These are phyloP conservation scores for Sclerotiophoma versabilis DNA, from an alignment of 2,329 filamentous ascomycete genomes.

Conservation along the genomic window DNA sequence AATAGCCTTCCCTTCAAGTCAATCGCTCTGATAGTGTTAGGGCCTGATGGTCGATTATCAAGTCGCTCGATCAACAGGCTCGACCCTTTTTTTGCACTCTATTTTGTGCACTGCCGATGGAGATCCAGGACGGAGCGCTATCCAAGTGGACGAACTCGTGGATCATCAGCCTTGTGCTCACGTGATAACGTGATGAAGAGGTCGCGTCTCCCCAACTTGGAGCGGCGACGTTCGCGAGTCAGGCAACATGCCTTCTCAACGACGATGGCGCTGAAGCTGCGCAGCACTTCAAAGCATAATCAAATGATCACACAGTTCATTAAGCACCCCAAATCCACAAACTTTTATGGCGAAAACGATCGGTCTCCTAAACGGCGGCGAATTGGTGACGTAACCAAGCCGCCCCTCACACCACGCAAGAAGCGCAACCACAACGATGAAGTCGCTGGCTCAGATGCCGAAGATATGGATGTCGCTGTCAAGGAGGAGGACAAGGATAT, in stretches of 20 bases:
- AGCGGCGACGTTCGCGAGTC: conserved; percentile 1
- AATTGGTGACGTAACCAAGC: conserved; percentile 34
- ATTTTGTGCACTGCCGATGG: neutral
- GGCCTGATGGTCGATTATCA: neutral
- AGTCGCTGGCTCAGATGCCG: conserved; percentile 50
- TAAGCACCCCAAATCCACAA: conserved; percentile 55
- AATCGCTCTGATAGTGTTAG: no score
- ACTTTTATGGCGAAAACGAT: conserved; percentile 50
- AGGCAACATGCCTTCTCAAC: conserved; percentile 12
- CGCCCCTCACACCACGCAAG: conserved; percentile 32
- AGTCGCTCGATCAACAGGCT: neutral
- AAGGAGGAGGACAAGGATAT: conserved; percentile 36
- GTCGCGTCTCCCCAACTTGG: conserved; percentile 14
- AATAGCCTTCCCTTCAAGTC: neutral
- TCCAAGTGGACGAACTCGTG: conserved; percentile 1
- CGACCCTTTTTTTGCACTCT: no score
- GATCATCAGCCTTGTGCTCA: conserved; percentile 10
- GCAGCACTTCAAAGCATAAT: conserved; percentile 56
- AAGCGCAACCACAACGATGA: conserved; percentile 33
- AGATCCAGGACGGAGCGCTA: neutral
- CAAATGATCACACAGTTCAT: conserved; percentile 56
- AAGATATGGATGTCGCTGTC: conserved; percentile 46
- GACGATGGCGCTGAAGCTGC: conserved; percentile 48
- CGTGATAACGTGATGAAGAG: conserved; percentile 21
- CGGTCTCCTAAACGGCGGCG: conserved; percentile 54